These are phyloP conservation scores for Logfia minima DNA, from an alignment of 129 eudicot genomes.

Conservation along the genomic window DNA sequence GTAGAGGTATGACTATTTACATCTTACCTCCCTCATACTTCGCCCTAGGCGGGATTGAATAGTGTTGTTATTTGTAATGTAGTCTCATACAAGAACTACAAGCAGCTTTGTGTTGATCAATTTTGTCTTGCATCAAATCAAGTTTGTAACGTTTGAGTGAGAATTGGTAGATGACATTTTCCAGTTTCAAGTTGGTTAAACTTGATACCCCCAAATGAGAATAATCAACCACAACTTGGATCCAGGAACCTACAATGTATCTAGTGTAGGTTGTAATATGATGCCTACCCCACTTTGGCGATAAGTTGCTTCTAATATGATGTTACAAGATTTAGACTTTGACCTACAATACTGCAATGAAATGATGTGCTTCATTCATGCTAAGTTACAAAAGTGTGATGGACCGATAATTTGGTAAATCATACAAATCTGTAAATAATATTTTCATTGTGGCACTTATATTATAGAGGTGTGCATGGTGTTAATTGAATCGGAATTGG, in stretches of 20 bases:
- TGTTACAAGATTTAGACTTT: not conserved
- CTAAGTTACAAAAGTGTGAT: not conserved
- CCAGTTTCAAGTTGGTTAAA: slow-evolving; percentile 7
- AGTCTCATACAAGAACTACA: slow-evolving; percentile 28
- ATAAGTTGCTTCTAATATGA: not conserved
- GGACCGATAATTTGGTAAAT: not conserved
- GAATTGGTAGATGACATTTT: not conserved
- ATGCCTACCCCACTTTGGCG: not conserved
- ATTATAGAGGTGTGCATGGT: too few species aligned
- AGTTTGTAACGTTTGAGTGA: slow-evolving; percentile 6
- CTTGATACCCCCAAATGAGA: not conserved
- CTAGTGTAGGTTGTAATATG: too few species aligned
- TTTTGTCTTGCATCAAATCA: slow-evolving; percentile 31
- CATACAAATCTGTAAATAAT: not conserved
- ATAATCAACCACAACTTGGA: not conserved
- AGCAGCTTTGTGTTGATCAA: slow-evolving; percentile 27
- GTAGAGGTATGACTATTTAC: too few species aligned
- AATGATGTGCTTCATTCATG: not conserved
- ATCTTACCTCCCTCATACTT: too few species aligned
- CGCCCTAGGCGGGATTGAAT: too few species aligned
- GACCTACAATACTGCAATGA: slow-evolving; percentile 13
- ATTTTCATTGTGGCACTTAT: too few species aligned
- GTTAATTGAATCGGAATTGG: too few species aligned
- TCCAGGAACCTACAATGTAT: not conserved
- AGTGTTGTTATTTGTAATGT: too few species aligned